Conservation (phyloP, 306 rosid genomes). For the Gastrolobium bilobum region DNA sequence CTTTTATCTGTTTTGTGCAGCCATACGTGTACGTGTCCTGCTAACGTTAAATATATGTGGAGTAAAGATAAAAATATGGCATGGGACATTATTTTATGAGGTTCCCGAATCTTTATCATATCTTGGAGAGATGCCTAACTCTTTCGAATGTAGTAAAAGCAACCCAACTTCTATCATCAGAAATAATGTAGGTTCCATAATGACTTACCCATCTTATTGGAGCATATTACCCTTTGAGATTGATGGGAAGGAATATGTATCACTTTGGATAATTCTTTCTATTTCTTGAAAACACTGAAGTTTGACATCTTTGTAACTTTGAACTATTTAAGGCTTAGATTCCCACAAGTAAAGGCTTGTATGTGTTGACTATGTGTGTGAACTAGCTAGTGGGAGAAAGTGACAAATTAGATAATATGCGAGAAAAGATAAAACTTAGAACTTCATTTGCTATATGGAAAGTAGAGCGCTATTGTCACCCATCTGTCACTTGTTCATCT, state of each 20-base stretch:
- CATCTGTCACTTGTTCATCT: conserved; percentile 31
- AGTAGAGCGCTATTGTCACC: conserved; percentile 20
- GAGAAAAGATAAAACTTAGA: conserved; percentile 9
- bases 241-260: background rate
- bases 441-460: conserved; percentile 22
- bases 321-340: background rate
- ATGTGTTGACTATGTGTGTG: conserved; percentile 19
- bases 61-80: background rate
- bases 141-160: conserved; percentile 11
- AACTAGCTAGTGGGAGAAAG: background rate
- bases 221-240: conserved; percentile 15
- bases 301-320: background rate
- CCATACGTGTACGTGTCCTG: background rate
- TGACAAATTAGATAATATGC: conserved; percentile 19
- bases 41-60: background rate
- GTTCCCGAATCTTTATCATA: conserved; percentile 11
- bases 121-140: conserved; percentile 35
- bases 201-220: conserved; percentile 16
- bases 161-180: conserved; percentile 20
- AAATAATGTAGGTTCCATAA: background rate
- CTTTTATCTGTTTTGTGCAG: background rate
- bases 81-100: background rate
- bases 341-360: conserved; percentile 37
- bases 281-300: conserved; percentile 19
- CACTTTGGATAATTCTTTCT: conserved; percentile 3